Base-by-base conservation (phyloP, 1,139 yeast species). In the Zygosaccharomyces sapae region DNA sequence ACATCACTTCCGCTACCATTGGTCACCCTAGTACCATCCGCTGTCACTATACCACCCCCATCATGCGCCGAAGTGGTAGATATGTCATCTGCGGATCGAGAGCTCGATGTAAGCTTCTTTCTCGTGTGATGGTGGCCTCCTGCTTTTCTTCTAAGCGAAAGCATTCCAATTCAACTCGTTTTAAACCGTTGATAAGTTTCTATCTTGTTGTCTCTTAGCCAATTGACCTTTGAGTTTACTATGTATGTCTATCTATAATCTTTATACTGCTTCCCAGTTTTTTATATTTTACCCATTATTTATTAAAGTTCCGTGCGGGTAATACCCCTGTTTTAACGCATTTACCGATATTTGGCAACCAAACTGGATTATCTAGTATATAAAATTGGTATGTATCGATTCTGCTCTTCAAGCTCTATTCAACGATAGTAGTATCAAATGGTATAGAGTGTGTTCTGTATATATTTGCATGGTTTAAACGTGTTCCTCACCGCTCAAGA, bases 1-100 rank as follows among this genome's bases (percentile, higher is more conserved):
- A 46, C 39, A 40, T 55, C 63, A 7, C 55, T 46, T 1, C 49
- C 59, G 1, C 49, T 42, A n/a, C 49, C 50, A 8, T 52, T 46
- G 10, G 52, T 46, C 5, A 50, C 52, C 22, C 54, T 52, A 30
- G 56, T 50, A 9, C 55, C 51, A 13, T 50, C 59, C 7, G 54
- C 39, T 4, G 51, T 43, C 7, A 54, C 52, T 7, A 55, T 49
- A 18, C 55, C 46, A 5, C 50, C 55, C n/a, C 57, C 57, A 44
- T 51, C 57, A 22, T 52, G 55, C n/a, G 48, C 50, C 9, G 64
- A 55, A 12, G 55, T 47, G 5, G 57, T 48, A 7, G 63, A 57
- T 22, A 56, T 46, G 13, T 59, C 61, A 44, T 61, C 61, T 16
- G 54, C 54, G 13, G 60, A 52, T 31, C 55, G 55, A 12, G 57